phyloP scores from a whole-genome alignment of 83 land plant genomes.

The Picea engelmannii region DNA sequence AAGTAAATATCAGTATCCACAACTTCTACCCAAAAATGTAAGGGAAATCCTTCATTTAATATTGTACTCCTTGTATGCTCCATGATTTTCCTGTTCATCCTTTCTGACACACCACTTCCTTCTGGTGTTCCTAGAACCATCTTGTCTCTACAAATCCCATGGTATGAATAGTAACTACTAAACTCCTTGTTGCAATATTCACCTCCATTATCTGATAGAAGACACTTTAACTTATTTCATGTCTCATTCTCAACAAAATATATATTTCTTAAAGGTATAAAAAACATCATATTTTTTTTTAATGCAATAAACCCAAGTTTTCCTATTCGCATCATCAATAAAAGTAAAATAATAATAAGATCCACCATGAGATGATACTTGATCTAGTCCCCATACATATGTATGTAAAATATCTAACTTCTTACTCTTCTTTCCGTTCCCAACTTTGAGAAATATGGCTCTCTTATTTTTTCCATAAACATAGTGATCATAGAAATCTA shows the following conservation, averaged over 20 bases:
- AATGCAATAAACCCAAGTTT: conserved; percentile 9
- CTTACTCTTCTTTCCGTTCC: not conserved
- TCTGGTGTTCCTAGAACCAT: not conserved
- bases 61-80: not conserved
- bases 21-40: not conserved
- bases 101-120: not conserved
- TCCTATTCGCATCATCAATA: conserved; percentile 13
- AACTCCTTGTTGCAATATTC: not conserved
- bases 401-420: conserved; percentile 18
- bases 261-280: conserved; percentile 11
- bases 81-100: not conserved
- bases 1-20: not conserved
- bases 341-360: conserved; percentile 13
- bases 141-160: not conserved
- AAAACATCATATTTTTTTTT: conserved; percentile 3
- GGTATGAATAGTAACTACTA: too few species aligned
- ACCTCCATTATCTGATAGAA: not conserved
- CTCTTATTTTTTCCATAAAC: not conserved
- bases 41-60: not conserved
- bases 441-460: not conserved
- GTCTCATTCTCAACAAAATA: conserved; percentile 1
- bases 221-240: not conserved
- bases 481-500: too few species aligned
- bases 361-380: not conserved
- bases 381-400: conserved; percentile 15